Percentiles rank a stretch among this genome's conserved stretches.
These are phyloP conservation scores for Hamamelis virginiana DNA, from an alignment of 164 flowering plant species.

Conservation along the genomic window DNA sequence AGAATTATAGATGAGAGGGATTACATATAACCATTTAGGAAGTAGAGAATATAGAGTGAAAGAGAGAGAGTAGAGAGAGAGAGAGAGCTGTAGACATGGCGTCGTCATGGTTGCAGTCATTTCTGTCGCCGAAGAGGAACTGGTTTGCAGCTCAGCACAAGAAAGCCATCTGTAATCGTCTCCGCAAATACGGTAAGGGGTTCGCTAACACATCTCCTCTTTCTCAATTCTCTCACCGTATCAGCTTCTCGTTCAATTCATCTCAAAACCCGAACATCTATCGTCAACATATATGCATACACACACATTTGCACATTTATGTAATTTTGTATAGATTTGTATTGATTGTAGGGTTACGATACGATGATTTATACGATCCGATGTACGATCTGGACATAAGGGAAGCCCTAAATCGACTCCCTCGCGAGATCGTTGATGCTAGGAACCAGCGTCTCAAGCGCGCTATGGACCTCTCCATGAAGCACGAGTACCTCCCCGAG, in stretches of 20 bases:
- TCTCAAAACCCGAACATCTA: no score
- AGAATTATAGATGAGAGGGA: no score
- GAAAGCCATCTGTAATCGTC: slow-evolving; percentile 67
- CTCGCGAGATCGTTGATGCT: slow-evolving; percentile 87
- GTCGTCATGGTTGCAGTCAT: slow-evolving; percentile 41
- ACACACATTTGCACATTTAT: not conserved
- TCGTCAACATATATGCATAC: not conserved
- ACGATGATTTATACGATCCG: slow-evolving; percentile 89
- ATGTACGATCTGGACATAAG: slow-evolving; percentile 74
- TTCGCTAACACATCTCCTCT: not conserved
- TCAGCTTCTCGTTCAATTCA: no score
- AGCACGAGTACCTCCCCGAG: slow-evolving; percentile 80
- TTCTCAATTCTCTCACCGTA: no score
- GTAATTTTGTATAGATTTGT: not conserved
- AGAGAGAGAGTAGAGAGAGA: no score
- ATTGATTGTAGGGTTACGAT: slow-evolving; percentile 56
- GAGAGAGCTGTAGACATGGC: slow-evolving; percentile 26
- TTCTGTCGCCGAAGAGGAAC: slow-evolving; percentile 64
- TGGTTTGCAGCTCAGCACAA: slow-evolving; percentile 66
- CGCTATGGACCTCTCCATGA: slow-evolving; percentile 97
- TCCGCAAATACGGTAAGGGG: slow-evolving; percentile 63
- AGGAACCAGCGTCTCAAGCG: slow-evolving; percentile 92
- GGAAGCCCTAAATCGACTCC: slow-evolving; percentile 85
- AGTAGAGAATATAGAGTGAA: no score
- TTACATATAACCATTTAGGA: no score